These are phyloP conservation scores for Spirogloea muscicola DNA, from an alignment of 139 green algal species.

Conservation along the genomic window DNA sequence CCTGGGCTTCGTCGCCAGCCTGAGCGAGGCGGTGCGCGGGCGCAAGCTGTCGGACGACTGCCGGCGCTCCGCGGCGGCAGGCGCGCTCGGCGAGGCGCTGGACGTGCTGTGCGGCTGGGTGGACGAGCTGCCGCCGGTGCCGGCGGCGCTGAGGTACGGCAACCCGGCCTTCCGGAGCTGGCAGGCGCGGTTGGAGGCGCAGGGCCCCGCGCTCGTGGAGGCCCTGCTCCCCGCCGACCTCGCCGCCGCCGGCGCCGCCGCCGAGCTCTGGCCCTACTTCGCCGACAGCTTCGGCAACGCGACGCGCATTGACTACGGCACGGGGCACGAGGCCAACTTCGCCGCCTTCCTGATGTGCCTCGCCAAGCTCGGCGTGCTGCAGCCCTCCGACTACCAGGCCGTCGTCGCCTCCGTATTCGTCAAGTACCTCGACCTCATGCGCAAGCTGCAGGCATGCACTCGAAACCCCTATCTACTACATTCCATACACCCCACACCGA, in stretches of 20 bases:
- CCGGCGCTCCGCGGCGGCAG: conserved; percentile 45
- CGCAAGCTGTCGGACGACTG: conserved; percentile 54
- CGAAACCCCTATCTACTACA: no score
- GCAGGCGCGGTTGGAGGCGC: conserved; percentile 50
- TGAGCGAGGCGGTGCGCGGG: conserved; percentile 70
- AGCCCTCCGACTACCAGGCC: conserved; percentile 41
- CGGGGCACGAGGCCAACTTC: conserved; percentile 85
- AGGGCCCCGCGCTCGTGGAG: not conserved
- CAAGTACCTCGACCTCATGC: conserved; percentile 86
- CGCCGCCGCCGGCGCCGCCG: not conserved
- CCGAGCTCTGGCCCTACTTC: conserved; percentile 82
- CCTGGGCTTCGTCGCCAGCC: conserved; percentile 75
- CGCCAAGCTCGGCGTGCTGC: conserved; percentile 70
- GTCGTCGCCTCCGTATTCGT: conserved; percentile 60
- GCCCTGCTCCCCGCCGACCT: conserved; percentile 43
- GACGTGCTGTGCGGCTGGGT: conserved; percentile 64
- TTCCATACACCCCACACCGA: no score
- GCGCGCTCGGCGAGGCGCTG: conserved; percentile 52
- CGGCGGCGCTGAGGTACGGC: conserved; percentile 81
- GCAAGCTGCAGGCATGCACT: conserved; percentile 56
- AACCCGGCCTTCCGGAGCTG: conserved; percentile 88
- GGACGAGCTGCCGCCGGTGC: conserved; percentile 72
- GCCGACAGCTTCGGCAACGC: conserved; percentile 86
- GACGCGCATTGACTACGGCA: conserved; percentile 95
- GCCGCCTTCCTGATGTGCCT: conserved; percentile 86